Percentiles rank a stretch among this genome's conserved stretches.
These are phyloP conservation scores for Tilletia caries DNA, from an alignment of 1,284 basidiomycete genomes.

Conservation along the genomic window DNA sequence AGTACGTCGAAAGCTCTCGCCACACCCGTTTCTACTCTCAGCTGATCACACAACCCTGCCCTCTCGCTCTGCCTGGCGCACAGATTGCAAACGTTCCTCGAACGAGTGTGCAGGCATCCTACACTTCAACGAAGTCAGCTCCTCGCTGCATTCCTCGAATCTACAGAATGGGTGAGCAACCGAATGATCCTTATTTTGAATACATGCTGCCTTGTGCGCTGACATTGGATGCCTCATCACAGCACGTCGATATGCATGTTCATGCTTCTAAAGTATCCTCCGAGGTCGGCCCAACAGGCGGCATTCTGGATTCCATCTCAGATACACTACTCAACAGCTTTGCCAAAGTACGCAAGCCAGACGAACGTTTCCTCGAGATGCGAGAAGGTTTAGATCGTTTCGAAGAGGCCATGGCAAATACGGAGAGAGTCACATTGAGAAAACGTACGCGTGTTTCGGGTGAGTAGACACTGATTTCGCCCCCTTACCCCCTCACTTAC, in stretches of 20 bases:
- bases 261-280: slow-evolving; percentile 29
- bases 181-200: not conserved
- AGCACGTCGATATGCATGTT: slow-evolving; percentile 52
- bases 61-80: not conserved
- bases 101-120: slow-evolving; percentile 84
- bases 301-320: slow-evolving; percentile 72
- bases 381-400: slow-evolving; percentile 86
- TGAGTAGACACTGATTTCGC: slow-evolving; percentile 59
- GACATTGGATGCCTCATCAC: slow-evolving; percentile 59
- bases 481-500: not conserved
- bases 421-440: slow-evolving; percentile 60
- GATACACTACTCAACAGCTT: slow-evolving; percentile 95
- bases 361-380: slow-evolving; percentile 89
- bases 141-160: slow-evolving; percentile 86
- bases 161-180: slow-evolving; percentile 85
- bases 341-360: slow-evolving; percentile 88
- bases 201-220: slow-evolving; percentile 88
- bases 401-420: slow-evolving; percentile 77
- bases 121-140: slow-evolving; percentile 88
- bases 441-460: slow-evolving; percentile 60
- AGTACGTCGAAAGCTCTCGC: slow-evolving; percentile 66
- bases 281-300: slow-evolving; percentile 9
- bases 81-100: slow-evolving; percentile 87
- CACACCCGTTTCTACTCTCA: no score
- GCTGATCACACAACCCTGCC: no score